A percentile compares a stretch with the other conserved stretches of the same genome.
Conservation (phyloP, 2,329 filamentous ascomycete genomes). For the Xylariaceae sp. region DNA sequence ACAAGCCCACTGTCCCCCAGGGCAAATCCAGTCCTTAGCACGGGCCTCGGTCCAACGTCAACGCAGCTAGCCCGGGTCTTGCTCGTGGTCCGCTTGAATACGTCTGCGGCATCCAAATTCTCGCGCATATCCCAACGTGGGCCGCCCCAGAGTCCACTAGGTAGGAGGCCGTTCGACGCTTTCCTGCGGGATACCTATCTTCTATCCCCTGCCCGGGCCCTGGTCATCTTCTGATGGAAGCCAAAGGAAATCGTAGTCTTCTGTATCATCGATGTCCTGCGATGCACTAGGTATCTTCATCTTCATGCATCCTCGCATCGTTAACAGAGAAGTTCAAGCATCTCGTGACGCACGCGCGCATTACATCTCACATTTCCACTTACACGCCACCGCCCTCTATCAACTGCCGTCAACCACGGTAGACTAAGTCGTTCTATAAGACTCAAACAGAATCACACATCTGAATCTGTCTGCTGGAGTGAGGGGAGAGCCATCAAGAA, state of each 20-base stretch:
- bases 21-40: slow-evolving; percentile 17
- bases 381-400: neutral
- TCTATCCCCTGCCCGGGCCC: neutral
- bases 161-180: neutral
- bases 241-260: neutral
- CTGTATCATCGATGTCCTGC: neutral
- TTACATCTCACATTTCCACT: neutral
- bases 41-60: slow-evolving; percentile 2
- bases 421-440: neutral
- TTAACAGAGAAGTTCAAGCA: neutral
- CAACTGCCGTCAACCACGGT: neutral
- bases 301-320: neutral
- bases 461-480: neutral
- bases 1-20: slow-evolving; percentile 6
- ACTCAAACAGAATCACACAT: neutral
- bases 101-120: slow-evolving; percentile 5
- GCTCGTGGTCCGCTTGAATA: neutral
- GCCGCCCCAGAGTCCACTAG: neutral
- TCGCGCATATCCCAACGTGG: neutral
- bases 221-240: neutral
- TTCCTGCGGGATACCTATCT: too few relatives aligned
- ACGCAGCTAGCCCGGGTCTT: neutral
- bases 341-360: neutral
- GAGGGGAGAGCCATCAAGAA: neutral
- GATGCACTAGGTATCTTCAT: neutral